Evolutionary conservation across 495 filamentous ascomycete species (phyloP).

Genomic region (Trichocladium uniseriatum): DNA sequence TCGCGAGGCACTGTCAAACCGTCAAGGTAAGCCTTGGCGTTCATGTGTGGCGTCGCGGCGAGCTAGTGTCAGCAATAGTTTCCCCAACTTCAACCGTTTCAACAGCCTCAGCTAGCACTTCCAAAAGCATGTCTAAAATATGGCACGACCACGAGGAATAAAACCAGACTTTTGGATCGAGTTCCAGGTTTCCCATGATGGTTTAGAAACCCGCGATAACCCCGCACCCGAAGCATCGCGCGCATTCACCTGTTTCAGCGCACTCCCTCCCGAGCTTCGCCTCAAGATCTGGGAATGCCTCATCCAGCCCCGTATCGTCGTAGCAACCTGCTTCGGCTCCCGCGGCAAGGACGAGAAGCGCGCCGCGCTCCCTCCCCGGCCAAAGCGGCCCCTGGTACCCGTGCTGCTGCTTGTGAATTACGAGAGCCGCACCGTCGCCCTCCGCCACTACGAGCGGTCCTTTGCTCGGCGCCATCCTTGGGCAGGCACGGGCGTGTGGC

Average conservation of each 20-base stretch:
- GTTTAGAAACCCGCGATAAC: constrained; percentile 18
- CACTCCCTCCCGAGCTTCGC: constrained; percentile 38
- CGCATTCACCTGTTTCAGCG: constrained; percentile 31
- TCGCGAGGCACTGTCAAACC: no score
- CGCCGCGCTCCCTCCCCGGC: constrained; percentile 12
- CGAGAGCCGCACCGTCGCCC: constrained; percentile 35
- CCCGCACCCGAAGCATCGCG: background rate
- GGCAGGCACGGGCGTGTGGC: constrained; percentile 10
- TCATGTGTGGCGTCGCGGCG: no score
- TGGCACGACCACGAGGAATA: constrained; percentile 12
- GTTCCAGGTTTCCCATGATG: constrained; percentile 32
- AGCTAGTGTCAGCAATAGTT: no score
- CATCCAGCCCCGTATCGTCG: constrained; percentile 32
- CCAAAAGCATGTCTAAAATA: constrained; percentile 6
- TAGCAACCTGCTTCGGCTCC: constrained; percentile 26
- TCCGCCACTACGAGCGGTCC: constrained; percentile 32
- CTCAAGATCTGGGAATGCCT: constrained; percentile 37
- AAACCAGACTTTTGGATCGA: constrained; percentile 28
- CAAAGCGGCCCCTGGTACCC: constrained; percentile 21
- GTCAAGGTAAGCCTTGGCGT: no score
- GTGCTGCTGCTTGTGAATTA: constrained; percentile 31
- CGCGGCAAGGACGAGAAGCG: constrained; percentile 9
- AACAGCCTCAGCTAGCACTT: no score
- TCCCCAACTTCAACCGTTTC: no score
- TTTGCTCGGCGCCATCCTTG: constrained; percentile 30